phyloP scores from a whole-genome alignment of 257 asterid species.

The Penstemon davidsonii region DNA sequence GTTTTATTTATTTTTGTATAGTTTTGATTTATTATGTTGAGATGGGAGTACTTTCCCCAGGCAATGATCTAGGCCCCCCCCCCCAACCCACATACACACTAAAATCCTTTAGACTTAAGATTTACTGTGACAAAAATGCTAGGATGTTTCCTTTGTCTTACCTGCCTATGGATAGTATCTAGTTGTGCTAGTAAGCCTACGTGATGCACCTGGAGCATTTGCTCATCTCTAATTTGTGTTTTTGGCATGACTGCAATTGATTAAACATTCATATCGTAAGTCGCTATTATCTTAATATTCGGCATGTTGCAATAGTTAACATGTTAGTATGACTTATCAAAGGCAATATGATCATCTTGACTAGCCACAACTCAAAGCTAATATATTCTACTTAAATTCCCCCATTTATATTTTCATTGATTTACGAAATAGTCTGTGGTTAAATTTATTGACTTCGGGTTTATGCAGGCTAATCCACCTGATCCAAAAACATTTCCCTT shows the following conservation, averaged over 20 bases:
- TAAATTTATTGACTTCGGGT: slow-evolving; percentile 18
- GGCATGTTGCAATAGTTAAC: slow-evolving; percentile 4
- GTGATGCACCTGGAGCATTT: neutral
- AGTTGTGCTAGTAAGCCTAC: slow-evolving; percentile 6
- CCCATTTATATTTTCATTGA: neutral
- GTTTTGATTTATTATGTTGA: neutral
- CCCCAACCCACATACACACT: no score
- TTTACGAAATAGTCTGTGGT: slow-evolving; percentile 1
- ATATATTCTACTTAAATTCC: slow-evolving; percentile 2
- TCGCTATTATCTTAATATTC: neutral
- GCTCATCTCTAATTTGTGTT: neutral
- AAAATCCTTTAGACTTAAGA: neutral
- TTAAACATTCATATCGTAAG: neutral
- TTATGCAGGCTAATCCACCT: slow-evolving; percentile 89
- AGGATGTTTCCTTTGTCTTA: neutral
- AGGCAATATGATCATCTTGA: neutral
- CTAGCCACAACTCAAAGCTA: neutral
- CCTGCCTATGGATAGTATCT: neutral
- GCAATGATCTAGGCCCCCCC: neutral
- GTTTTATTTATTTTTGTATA: neutral
- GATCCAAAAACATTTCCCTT: slow-evolving; percentile 93
- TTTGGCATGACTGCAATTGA: neutral
- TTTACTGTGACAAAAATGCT: neutral
- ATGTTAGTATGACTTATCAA: neutral
- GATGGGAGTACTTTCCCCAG: neutral